Percentiles rank a stretch among this genome's conserved stretches.
These are phyloP conservation scores for Ogataea trehaloabstinens DNA, from an alignment of 805 yeast genomes.

Conservation along the genomic window DNA sequence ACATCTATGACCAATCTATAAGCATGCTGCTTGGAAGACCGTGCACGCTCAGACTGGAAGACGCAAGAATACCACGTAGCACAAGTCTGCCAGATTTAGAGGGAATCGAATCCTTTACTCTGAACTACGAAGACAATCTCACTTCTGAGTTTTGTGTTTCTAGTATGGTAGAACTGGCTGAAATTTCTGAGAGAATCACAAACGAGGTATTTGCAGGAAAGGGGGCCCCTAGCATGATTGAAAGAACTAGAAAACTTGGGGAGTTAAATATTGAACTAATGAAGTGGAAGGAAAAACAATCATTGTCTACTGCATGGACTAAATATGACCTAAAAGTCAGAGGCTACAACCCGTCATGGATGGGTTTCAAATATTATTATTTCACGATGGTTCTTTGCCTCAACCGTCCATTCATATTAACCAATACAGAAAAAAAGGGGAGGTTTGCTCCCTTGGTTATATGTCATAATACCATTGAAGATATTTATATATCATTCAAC, in stretches of 20 bases:
- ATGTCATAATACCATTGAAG: conserved; percentile 2
- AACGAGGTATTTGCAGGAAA: conserved; percentile 4
- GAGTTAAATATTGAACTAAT: conserved; percentile 2
- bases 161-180: conserved; percentile 3
- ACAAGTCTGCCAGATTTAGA: conserved; percentile 2
- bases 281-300: conserved; percentile 4
- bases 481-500: conserved; percentile 3
- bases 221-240: conserved; percentile 3
- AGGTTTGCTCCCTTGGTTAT: conserved; percentile 3
- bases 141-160: conserved; percentile 3
- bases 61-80: conserved; percentile 2
- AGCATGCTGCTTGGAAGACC: conserved; percentile 4
- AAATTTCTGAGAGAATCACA: conserved; percentile 3
- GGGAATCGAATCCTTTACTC: conserved; percentile 3
- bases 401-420: conserved; percentile 2
- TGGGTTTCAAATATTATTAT: conserved; percentile 4
- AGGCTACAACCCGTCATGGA: conserved; percentile 2
- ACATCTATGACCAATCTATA: conserved; percentile 3
- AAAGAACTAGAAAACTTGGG: conserved; percentile 2
- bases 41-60: conserved; percentile 1
- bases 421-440: conserved; percentile 1
- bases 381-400: conserved; percentile 4
- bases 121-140: conserved; percentile 1
- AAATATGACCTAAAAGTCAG: conserved; percentile 3
- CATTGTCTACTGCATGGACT: conserved; percentile 1